A percentile compares a stretch with the other conserved stretches of the same genome.
Evolutionary conservation across 2,329 filamentous ascomycete species (phyloP).

Genomic region (Nemania serpens): DNA sequence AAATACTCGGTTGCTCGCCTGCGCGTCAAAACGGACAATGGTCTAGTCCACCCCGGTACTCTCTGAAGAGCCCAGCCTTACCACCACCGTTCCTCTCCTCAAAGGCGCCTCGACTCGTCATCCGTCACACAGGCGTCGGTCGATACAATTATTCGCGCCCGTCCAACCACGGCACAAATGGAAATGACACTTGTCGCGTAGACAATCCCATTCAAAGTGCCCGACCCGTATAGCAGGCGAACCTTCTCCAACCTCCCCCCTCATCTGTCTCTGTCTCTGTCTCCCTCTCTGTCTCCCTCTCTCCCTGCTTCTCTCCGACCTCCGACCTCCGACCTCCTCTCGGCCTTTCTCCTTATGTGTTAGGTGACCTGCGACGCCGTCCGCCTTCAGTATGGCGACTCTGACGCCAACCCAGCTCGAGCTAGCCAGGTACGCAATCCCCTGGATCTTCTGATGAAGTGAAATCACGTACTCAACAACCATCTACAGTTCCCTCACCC

Average conservation of each 20-base stretch:
- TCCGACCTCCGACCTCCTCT: neutral
- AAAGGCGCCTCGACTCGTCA: slow-evolving; percentile 3
- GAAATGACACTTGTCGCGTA: slow-evolving; percentile 23
- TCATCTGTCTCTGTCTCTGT: too few species aligned
- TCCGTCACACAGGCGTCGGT: neutral
- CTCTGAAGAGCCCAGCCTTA: slow-evolving; percentile 11
- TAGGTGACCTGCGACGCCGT: slow-evolving; percentile 23
- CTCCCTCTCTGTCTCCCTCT: neutral
- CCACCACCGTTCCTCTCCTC: slow-evolving; percentile 10
- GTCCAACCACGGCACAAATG: slow-evolving; percentile 1
- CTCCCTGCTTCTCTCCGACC: too few species aligned
- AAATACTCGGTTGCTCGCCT: slow-evolving; percentile 8
- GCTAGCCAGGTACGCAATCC: slow-evolving; percentile 56
- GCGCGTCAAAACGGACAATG: slow-evolving; percentile 24
- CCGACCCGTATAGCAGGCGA: neutral
- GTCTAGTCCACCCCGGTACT: slow-evolving; percentile 7
- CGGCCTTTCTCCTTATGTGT: slow-evolving; percentile 29
- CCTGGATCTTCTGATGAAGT: too few species aligned
- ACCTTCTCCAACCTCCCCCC: neutral
- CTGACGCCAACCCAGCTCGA: slow-evolving; percentile 59
- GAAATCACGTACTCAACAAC: slow-evolving; percentile 7
- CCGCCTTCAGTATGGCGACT: slow-evolving; percentile 38
- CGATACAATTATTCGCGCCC: neutral
- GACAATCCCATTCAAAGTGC: slow-evolving; percentile 9
- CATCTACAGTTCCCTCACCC: slow-evolving; percentile 67